phyloP scores from a whole-genome alignment of 495 filamentous ascomycete species.

The Tetracladium marchalianum region DNA sequence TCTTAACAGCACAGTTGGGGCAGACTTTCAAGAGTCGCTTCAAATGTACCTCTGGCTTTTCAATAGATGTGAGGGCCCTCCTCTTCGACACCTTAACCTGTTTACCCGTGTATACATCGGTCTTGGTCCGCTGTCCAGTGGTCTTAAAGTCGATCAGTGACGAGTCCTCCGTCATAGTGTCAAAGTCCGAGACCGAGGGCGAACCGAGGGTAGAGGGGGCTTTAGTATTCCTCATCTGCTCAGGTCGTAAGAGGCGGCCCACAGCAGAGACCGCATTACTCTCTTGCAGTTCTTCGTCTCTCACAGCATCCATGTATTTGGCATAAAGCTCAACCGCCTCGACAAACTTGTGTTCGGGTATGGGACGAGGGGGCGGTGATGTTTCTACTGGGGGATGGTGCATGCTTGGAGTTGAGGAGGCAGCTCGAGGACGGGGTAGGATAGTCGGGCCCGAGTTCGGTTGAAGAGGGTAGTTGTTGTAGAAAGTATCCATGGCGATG shows the following conservation, averaged over 20 bases:
- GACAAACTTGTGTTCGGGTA: conserved; percentile 10
- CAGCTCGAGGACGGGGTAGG: not conserved
- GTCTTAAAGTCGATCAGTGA: conserved; percentile 16
- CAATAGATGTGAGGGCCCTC: conserved; percentile 1
- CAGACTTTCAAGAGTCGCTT: conserved; percentile 14
- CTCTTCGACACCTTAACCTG: conserved; percentile 6
- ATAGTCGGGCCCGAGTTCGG: not conserved
- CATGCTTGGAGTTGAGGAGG: no score
- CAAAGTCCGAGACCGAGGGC: conserved; percentile 6
- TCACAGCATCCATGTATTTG: not conserved
- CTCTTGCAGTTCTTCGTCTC: conserved; percentile 3
- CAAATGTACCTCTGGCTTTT: conserved; percentile 16
- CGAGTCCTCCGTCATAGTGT: conserved; percentile 7
- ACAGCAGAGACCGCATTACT: conserved; percentile 5
- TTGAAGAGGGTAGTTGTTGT: not conserved
- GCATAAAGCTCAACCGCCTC: conserved; percentile 13
- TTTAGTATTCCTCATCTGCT: no score
- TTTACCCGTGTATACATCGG: conserved; percentile 7
- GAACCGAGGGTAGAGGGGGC: not conserved
- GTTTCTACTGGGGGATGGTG: not conserved
- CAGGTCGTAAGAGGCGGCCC: not conserved
- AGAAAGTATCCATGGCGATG: not conserved
- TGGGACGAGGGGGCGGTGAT: conserved; percentile 12
- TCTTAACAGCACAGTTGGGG: conserved; percentile 3
- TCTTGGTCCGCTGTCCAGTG: conserved; percentile 6